phyloP scores from a whole-genome alignment of 352 stramenopile species.

The Elongisporangium anandrum region DNA sequence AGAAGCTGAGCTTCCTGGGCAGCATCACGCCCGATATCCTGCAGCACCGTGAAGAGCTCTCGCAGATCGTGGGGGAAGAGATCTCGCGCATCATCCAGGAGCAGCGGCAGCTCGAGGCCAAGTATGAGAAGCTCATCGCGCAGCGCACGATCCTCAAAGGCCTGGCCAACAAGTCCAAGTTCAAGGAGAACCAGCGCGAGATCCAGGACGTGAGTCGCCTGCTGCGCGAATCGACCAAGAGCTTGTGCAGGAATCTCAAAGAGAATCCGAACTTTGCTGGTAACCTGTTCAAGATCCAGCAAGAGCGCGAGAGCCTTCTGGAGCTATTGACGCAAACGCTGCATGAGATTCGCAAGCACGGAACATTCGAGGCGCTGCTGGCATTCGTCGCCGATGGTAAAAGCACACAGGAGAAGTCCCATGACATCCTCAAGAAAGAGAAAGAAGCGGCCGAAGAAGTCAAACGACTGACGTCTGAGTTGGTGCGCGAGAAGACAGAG shows the following conservation, averaged over 20 bases:
- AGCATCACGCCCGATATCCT: constrained; percentile 91
- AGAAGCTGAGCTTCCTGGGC: constrained; percentile 89
- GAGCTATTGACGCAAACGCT: constrained; percentile 66
- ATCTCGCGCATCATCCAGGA: constrained; percentile 92
- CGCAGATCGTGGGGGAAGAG: constrained; percentile 90
- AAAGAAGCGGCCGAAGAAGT: constrained; percentile 83
- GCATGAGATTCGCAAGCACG: constrained; percentile 65
- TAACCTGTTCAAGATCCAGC: constrained; percentile 91
- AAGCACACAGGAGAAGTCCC: constrained; percentile 63
- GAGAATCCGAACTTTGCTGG: constrained; percentile 92
- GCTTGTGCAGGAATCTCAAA: constrained; percentile 89
- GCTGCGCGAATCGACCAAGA: constrained; percentile 90
- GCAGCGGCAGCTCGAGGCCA: constrained; percentile 78
- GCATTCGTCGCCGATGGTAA: constrained; percentile 77
- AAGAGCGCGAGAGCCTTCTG: constrained; percentile 81
- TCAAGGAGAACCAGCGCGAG: constrained; percentile 90
- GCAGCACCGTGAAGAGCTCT: constrained; percentile 90
- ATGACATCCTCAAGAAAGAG: constrained; percentile 84
- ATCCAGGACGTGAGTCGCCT: constrained; percentile 90
- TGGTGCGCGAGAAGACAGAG: constrained; percentile 70
- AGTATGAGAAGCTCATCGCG: constrained; percentile 89
- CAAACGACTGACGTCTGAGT: constrained; percentile 77
- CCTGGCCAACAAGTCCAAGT: constrained; percentile 91
- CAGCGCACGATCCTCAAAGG: constrained; percentile 86
- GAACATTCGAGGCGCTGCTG: constrained; percentile 72